A percentile compares a stretch with the other conserved stretches of the same genome.
Evolutionary conservation across 495 filamentous ascomycete species (phyloP).

Genomic region (Schizothecium vesticola): DNA sequence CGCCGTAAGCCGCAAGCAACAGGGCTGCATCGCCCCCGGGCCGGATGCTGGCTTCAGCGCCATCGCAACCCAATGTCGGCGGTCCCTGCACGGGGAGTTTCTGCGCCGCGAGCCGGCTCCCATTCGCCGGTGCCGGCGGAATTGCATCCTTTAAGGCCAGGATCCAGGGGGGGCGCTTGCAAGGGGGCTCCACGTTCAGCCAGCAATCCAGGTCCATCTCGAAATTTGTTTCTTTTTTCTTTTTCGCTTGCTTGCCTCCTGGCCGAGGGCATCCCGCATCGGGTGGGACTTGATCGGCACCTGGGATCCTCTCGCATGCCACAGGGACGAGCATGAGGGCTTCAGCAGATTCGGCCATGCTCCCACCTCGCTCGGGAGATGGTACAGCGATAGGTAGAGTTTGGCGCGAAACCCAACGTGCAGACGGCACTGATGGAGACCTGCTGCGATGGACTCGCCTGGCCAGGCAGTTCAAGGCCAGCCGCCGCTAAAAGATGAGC

Average conservation of each 20-base stretch:
- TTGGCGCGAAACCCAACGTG: background rate
- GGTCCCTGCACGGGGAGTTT: conserved; percentile 7
- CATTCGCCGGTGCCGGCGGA: conserved; percentile 5
- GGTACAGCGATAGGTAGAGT: background rate
- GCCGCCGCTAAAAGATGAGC: conserved; percentile 1
- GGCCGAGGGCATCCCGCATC: background rate
- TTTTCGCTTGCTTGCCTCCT: background rate
- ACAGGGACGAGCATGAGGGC: background rate
- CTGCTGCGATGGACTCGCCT: background rate
- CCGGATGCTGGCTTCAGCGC: background rate
- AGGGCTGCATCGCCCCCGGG: conserved; percentile 3
- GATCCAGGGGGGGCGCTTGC: background rate
- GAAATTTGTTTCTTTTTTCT: conserved; percentile 2
- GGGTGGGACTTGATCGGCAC: background rate
- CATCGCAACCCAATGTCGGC: conserved; percentile 2
- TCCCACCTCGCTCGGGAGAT: background rate
- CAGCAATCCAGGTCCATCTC: background rate
- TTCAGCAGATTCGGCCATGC: conserved; percentile 8
- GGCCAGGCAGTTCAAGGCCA: background rate
- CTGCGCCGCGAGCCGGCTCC: background rate
- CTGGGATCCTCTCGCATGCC: background rate
- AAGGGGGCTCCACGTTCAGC: conserved; percentile 1
- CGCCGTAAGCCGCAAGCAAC: background rate
- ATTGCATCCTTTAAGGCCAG: conserved; percentile 2
- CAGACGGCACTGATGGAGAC: background rate